Percentiles rank a stretch among this genome's conserved stretches.
phyloP scores from a whole-genome alignment of 2,329 filamentous ascomycete genomes.

The Pochonia chlamydosporia region DNA sequence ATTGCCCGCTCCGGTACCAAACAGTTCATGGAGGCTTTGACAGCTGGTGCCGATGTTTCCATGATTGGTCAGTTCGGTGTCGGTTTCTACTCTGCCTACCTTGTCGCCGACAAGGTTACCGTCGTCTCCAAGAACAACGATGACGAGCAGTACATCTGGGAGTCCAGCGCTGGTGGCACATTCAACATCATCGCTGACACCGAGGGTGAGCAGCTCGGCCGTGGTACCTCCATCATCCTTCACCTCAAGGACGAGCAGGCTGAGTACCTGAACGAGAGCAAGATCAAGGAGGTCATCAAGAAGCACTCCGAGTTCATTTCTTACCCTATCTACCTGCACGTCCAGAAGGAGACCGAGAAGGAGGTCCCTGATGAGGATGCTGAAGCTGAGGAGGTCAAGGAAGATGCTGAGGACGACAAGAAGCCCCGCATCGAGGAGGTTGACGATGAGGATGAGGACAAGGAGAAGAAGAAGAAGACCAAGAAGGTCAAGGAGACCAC shows the following conservation, averaged over 20 bases:
- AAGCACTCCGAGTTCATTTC: slow-evolving; percentile 99
- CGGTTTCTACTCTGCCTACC: slow-evolving; percentile 99
- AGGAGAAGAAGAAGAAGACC: slow-evolving; percentile 93
- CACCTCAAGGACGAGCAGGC: slow-evolving; percentile 99
- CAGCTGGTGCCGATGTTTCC: slow-evolving; percentile 96
- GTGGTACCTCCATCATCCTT: slow-evolving; percentile 96
- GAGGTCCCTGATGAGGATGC: slow-evolving; percentile 96
- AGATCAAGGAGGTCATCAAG: slow-evolving; percentile 99
- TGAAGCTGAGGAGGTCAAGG: slow-evolving; percentile 59
- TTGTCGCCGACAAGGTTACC: slow-evolving; percentile 92
- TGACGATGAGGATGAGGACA: slow-evolving; percentile 75
- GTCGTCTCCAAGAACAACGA: slow-evolving; percentile 99
- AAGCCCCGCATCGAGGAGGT: slow-evolving; percentile 95
- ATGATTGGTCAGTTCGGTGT: slow-evolving; percentile 99
- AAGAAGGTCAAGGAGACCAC: slow-evolving; percentile 99
- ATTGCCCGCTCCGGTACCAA: slow-evolving; percentile 99
- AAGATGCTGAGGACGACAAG: slow-evolving; percentile 78
- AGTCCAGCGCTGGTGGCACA: slow-evolving; percentile 94
- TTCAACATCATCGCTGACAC: slow-evolving; percentile 91
- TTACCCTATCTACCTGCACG: slow-evolving; percentile 99
- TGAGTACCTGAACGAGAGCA: slow-evolving; percentile 97
- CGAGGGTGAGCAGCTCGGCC: slow-evolving; percentile 83
- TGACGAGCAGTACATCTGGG: slow-evolving; percentile 99
- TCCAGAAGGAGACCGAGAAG: slow-evolving; percentile 97
- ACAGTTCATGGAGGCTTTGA: slow-evolving; percentile 99